A percentile compares a stretch with the other conserved stretches of the same genome.
Conservation (phyloP, 2,329 filamentous ascomycete genomes). For the Aspergillus pseudotamarii region DNA sequence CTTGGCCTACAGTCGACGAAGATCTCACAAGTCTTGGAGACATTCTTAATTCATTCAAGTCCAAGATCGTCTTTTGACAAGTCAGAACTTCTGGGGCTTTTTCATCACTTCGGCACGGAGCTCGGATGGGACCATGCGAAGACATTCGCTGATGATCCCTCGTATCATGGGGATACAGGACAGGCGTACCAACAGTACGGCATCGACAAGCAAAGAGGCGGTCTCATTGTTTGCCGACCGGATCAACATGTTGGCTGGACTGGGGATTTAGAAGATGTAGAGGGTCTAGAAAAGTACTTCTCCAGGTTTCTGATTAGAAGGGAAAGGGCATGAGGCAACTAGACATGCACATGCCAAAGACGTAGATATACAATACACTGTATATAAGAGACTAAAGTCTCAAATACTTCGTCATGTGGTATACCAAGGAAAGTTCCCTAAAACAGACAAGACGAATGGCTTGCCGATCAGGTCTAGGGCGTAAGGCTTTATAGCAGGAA, state of each 20-base stretch:
- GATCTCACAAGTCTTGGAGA: background rate
- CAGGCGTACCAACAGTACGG: slow-evolving; percentile 18
- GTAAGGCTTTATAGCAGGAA: too few relatives aligned
- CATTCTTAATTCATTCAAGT: slow-evolving; percentile 18
- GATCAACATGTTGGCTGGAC: slow-evolving; percentile 27
- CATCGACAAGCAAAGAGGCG: slow-evolving; percentile 15
- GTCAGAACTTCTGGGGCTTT: slow-evolving; percentile 17
- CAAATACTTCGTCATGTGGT: background rate
- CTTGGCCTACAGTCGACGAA: background rate
- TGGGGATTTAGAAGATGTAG: slow-evolving; percentile 14
- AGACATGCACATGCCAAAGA: too few relatives aligned
- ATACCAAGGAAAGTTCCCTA: background rate
- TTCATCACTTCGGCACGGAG: slow-evolving; percentile 18
- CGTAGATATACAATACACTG: background rate
- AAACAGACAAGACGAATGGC: too few relatives aligned
- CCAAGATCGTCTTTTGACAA: slow-evolving; percentile 7
- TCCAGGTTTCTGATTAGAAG: background rate
- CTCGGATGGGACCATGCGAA: slow-evolving; percentile 24
- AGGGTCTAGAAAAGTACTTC: slow-evolving; percentile 17
- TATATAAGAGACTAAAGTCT: background rate
- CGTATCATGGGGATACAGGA: background rate
- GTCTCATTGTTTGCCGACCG: slow-evolving; percentile 23
- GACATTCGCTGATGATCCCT: slow-evolving; percentile 18
- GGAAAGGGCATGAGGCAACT: too few relatives aligned
- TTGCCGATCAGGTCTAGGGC: too few relatives aligned